These are phyloP conservation scores for Fistulinella cinereoalba DNA, from an alignment of 1,284 basidiomycete species.

Conservation along the genomic window DNA sequence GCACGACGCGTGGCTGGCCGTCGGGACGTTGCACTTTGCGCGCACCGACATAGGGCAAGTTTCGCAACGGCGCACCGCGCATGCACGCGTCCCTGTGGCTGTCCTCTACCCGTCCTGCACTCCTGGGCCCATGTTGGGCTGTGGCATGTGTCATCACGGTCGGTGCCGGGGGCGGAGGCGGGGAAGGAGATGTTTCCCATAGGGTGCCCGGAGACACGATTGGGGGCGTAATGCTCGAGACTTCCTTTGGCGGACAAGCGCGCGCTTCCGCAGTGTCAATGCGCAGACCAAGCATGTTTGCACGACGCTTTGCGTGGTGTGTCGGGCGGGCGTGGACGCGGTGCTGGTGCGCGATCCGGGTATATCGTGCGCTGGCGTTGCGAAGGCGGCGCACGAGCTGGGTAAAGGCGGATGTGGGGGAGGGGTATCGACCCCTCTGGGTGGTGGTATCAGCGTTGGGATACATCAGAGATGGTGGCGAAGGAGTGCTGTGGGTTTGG, in stretches of 20 bases:
- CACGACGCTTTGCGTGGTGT: slow-evolving; percentile 44
- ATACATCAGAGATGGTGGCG: too few species aligned
- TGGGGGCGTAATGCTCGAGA: slow-evolving; percentile 44
- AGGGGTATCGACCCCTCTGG: slow-evolving; percentile 11
- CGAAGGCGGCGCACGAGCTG: slow-evolving; percentile 42
- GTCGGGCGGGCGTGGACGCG: slow-evolving; percentile 36
- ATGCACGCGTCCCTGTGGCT: slow-evolving; percentile 8
- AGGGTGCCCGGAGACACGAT: too few species aligned
- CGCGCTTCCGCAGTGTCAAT: slow-evolving; percentile 44
- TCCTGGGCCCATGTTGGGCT: not conserved
- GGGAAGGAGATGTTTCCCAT: slow-evolving; percentile 31
- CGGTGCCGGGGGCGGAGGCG: not conserved
- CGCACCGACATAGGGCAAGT: slow-evolving; percentile 7
- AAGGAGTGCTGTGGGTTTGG: too few species aligned
- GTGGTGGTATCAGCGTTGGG: too few species aligned
- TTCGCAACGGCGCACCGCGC: slow-evolving; percentile 3
- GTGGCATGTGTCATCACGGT: not conserved
- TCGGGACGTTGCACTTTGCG: slow-evolving; percentile 2
- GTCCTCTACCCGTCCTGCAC: not conserved
- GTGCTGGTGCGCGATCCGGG: slow-evolving; percentile 35
- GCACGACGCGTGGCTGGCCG: slow-evolving; percentile 4
- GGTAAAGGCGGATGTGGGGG: slow-evolving; percentile 29
- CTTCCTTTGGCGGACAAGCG: slow-evolving; percentile 35
- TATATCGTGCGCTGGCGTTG: slow-evolving; percentile 41
- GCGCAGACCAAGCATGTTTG: slow-evolving; percentile 39